A percentile compares a stretch with the other conserved stretches of the same genome.
phyloP scores from a whole-genome alignment of 116 monocot genomes.

The Trichopus zeylanicus region DNA sequence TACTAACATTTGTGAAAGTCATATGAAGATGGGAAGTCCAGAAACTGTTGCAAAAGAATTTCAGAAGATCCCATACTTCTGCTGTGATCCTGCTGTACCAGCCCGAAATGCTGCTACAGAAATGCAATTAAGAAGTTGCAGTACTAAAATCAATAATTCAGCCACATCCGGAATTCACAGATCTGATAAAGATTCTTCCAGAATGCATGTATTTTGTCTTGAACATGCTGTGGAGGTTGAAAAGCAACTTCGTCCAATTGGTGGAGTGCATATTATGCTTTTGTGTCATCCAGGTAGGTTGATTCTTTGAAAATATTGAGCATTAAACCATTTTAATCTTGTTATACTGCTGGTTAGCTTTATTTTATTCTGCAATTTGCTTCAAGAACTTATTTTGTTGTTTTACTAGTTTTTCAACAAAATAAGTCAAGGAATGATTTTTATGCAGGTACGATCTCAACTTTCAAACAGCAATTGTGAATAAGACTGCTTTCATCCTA shows the following conservation, averaged over 20 bases:
- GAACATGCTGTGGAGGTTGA: conserved; percentile 90
- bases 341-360: too few species aligned
- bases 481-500: too few species aligned
- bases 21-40: conserved; percentile 1
- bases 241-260: conserved; percentile 46
- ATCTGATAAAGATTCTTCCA: conserved; percentile 82
- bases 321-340: too few species aligned
- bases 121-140: conserved; percentile 4
- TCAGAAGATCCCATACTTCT: not conserved
- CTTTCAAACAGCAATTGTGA: too few species aligned
- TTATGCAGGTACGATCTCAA: too few species aligned
- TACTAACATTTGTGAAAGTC: not conserved
- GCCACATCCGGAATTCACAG: conserved; percentile 13
- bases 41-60: conserved; percentile 5
- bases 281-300: conserved; percentile 89
- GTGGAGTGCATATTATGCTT: conserved; percentile 73
- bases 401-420: too few species aligned
- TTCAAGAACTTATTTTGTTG: too few species aligned
- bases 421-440: too few species aligned
- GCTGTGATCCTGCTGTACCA: conserved; percentile 6
- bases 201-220: conserved; percentile 98
- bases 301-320: too few species aligned
- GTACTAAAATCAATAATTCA: conserved; percentile 15
- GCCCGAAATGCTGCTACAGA: conserved; percentile 4
- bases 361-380: too few species aligned